These are phyloP conservation scores for Sporothrix euskadiensis DNA, from an alignment of 2,329 filamentous ascomycete species.

Conservation along the genomic window DNA sequence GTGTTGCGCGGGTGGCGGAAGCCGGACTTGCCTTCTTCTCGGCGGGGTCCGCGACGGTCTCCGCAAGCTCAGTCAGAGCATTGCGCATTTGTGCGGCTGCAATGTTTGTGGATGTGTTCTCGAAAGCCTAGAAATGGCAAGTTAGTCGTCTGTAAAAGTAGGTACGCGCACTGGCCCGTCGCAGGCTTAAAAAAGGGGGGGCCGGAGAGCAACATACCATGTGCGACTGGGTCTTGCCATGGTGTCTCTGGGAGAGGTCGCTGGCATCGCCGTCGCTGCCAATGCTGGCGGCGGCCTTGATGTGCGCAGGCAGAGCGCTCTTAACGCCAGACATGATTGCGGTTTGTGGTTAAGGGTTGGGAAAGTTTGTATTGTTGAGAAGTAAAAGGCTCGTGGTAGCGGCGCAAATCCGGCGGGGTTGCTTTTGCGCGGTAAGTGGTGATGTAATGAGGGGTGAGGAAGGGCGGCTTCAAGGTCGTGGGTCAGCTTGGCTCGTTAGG, in stretches of 20 bases:
- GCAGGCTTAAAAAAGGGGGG: neutral
- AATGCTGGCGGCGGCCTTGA: slow-evolving; percentile 61
- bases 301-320: slow-evolving; percentile 78
- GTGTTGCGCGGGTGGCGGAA: neutral
- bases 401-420: slow-evolving; percentile 4
- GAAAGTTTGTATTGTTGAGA: neutral
- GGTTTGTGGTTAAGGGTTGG: slow-evolving; percentile 25
- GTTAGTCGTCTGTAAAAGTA: slow-evolving; percentile 38
- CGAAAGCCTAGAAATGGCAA: slow-evolving; percentile 73
- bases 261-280: slow-evolving; percentile 49
- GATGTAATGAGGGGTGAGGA: slow-evolving; percentile 8
- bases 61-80: slow-evolving; percentile 85
- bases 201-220: slow-evolving; percentile 62
- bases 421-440: neutral
- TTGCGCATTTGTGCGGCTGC: slow-evolving; percentile 99
- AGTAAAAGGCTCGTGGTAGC: neutral
- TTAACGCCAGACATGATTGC: slow-evolving; percentile 70
- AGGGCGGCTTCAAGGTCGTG: neutral
- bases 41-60: slow-evolving; percentile 80
- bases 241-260: slow-evolving; percentile 65
- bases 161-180: slow-evolving; percentile 10
- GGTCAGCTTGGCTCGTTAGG: neutral
- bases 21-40: slow-evolving; percentile 70
- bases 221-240: slow-evolving; percentile 83
- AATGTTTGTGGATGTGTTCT: slow-evolving; percentile 98